Percentiles rank a stretch among this genome's conserved stretches.
These are phyloP conservation scores for Venustampulla echinocandica DNA, from an alignment of 495 filamentous ascomycete species.

Conservation along the genomic window DNA sequence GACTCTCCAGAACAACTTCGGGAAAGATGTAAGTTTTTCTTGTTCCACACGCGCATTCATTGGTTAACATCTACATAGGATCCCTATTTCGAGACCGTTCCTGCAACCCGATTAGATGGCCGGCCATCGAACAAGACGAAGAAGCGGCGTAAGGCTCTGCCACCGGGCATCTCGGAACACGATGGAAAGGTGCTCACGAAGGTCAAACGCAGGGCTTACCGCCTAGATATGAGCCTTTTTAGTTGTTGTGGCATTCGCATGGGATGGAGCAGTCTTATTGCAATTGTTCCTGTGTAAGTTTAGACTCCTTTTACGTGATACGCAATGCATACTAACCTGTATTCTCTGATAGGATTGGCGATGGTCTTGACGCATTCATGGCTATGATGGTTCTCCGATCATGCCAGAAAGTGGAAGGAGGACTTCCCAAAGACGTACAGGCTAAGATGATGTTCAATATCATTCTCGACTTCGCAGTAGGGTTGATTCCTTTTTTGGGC, in stretches of 20 bases:
- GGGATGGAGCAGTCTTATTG: slow-evolving; percentile 78
- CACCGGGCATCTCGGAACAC: slow-evolving; percentile 63
- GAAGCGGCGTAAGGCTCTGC: slow-evolving; percentile 59
- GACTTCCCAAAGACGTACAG: slow-evolving; percentile 47
- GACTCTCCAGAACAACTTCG: slow-evolving; percentile 56
- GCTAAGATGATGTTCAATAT: slow-evolving; percentile 72
- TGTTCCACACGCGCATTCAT: neutral
- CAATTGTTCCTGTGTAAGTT: slow-evolving; percentile 66
- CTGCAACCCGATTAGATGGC: slow-evolving; percentile 56
- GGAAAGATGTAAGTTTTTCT: slow-evolving; percentile 48
- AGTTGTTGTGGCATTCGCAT: slow-evolving; percentile 68
- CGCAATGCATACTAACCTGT: no score
- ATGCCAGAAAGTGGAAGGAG: slow-evolving; percentile 61
- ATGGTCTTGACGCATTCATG: slow-evolving; percentile 60
- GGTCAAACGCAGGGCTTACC: slow-evolving; percentile 72
- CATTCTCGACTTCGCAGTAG: slow-evolving; percentile 67
- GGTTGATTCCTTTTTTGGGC: slow-evolving; percentile 77
- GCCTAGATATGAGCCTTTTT: slow-evolving; percentile 70
- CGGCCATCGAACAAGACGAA: slow-evolving; percentile 45
- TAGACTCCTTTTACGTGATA: neutral
- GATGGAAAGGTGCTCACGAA: slow-evolving; percentile 72
- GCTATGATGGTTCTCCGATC: slow-evolving; percentile 60
- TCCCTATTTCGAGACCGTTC: slow-evolving; percentile 66
- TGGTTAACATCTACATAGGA: slow-evolving; percentile 38
- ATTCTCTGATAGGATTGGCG: slow-evolving; percentile 57